Evolutionary conservation across 2,329 filamentous ascomycete species (phyloP), one percentile per base, ranked within the genome.

Genomic region (Pseudogymnoascus sp.): DNA sequence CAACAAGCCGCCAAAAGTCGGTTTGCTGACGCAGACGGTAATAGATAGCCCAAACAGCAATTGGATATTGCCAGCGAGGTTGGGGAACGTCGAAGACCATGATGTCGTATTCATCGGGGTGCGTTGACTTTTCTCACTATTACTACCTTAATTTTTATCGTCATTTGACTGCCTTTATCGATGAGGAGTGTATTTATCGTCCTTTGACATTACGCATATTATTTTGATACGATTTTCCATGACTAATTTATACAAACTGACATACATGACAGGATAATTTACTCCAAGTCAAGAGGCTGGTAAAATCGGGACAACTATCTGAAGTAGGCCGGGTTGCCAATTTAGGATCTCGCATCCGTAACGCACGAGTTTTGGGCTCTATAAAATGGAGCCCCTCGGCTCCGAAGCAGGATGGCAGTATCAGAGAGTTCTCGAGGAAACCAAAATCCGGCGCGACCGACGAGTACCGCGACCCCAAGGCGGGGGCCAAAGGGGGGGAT

Each of bases 41-140:
- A 79, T 93, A 60, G 83, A 87, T 61, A 96, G 90, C 66, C 89
- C 93, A 1, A 79, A 89, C 37, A 82, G 88, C 62, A 88, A 88
- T 71, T 89, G 84, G 79, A 88, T 97, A 45, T 78, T 96, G 12
- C 90, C 92, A 11, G 90, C 88, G n/a, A 85, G 88, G 64, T 79
- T 97, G 64, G 83, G 93, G 63, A 87, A 87, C 62, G 79, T 81
- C 60, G 75, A 81, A 45, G 80, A 86, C 64, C 92, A 95, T 68
- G 93, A 97, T 76, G 85, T 97, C 66, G 88, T 93, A 38, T 91
- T 96, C 69, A 82, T 99, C 63, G 90, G 92, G 61, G 87, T 89
- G 80, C 76, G 85, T 81, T 31, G n/a, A 61, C 25, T 60, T 63
- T 21, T 55, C 49, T 35, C 49, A 65, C 11, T 62, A 62, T 41